Base-by-base conservation (phyloP, 352 stramenopile species). In the Globisporangium lucens region DNA sequence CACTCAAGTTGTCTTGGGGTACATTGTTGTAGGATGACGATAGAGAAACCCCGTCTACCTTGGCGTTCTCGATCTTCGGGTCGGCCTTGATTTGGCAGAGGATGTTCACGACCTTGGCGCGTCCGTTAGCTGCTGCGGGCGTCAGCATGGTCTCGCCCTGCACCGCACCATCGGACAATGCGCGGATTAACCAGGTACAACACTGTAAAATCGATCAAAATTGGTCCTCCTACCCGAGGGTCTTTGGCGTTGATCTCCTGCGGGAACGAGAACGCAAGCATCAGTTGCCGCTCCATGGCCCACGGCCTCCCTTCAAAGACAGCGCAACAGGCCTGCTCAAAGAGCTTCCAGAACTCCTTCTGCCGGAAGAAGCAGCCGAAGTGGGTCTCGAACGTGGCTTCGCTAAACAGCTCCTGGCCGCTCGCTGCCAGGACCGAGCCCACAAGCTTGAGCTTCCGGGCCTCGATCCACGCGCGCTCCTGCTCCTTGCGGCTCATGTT, bases 61-160 rank as follows among this genome's bases (percentile, higher is more conserved):
- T 91, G 9, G 80, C 70, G 53, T 92, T 92, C 59, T 88, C 82
- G 12, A 87, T 71, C 1, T 70, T 67, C 7, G 84, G 72, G 20
- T 89, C 72, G 2, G 68, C 84, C 69, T 92, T 90, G 63, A 89
- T 78, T 53, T 89, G 82, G 47, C 80, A 88, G 0, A 92, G 73
- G 15, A 90, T 81, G 22, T 74, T 87, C 47, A 85, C 77, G 15
- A 89, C 82, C 24, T 77, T 76, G 0, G 74, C 68, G 15, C 84
- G 75, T 5, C 73, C 78, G 33, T 82, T 82, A 4, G 80, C 70
- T 8, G 82, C 73, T 13, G 84, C 80, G 15, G 90, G 67, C 13
- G 79, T 89, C 72, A 92, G 56, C 84, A 92, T 92, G 17, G 84
- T 90, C 41, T 92, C 84, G 7, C 82, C 84, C 84, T 92, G 35